Base-by-base conservation (phyloP, 192 early-diverging fungal genomes). In the Funneliformis geosporum region DNA sequence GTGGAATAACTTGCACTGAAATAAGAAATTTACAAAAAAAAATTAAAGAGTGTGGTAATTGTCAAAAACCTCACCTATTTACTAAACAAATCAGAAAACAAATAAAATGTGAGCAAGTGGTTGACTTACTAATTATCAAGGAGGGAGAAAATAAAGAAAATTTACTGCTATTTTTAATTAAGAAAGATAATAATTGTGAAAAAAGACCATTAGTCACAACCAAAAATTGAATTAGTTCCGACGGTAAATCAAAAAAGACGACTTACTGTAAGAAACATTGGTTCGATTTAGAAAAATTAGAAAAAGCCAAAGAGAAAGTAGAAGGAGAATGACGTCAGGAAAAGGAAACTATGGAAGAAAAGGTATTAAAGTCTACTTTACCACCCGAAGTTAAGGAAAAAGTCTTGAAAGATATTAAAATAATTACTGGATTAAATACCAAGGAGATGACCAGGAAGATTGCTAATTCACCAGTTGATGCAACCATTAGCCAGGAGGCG, bases 121-220 rank as follows among this genome's bases (percentile, higher is more conserved):
- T 72, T 40, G 39, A 72, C 39, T 43, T 44, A 6, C 40, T 72
- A 46, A 25, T 72, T 5, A 72, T 39, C 6, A 39, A 72, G n/a
- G 2, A 2, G 10, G 39, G n/a, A 44, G 70, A 72, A 72, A 2
- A 43, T 1, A 72, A 43, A 72, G 40, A 72, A 72, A 42, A 72
- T 72, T 33, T 43, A 21, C 2, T 43, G 2, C n/a, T 72, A 27
- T 16, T 72, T 2, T 42, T 72, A 43, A 72, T 72, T 16, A 72
- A 72, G 44, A 72, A 72, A n/a, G 70, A 72, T 72, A 42, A 42
- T 43, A 42, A 6, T 72, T 72, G 70, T 47, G 70, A 72, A 72
- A 72, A 72, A 46, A 72, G 39, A 72, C 39, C 70, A 7, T 72
- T 72, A 4, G 3, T 43, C 8, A 72, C 70, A 44, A 42, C 40